Conservation (phyloP, 176 grass and related monocot genomes). For the Microstegium vimineum region DNA sequence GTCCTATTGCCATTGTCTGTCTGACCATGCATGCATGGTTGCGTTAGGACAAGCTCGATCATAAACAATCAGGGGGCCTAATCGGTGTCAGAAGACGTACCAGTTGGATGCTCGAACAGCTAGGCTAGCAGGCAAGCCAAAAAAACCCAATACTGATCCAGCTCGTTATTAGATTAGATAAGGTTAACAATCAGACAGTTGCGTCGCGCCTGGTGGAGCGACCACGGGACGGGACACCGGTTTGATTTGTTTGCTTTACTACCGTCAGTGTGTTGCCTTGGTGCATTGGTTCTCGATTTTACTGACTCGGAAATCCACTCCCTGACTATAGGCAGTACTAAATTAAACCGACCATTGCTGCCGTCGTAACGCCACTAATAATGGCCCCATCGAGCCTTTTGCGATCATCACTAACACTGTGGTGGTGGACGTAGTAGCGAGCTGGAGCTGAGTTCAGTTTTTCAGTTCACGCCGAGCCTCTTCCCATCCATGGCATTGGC, state of each 20-base stretch:
- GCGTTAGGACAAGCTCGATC: not conserved
- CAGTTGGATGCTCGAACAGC: not conserved
- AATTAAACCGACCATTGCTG: conserved; percentile 6
- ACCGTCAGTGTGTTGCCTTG: not conserved
- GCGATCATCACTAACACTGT: no score
- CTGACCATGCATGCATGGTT: not conserved
- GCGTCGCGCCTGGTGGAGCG: not conserved
- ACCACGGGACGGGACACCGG: not conserved
- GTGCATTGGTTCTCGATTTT: not conserved
- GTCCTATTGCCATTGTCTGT: not conserved
- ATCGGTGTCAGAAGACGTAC: conserved; percentile 2
- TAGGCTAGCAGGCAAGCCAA: not conserved
- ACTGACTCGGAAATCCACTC: conserved; percentile 12
- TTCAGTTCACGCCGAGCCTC: not conserved
- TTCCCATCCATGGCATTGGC: no score
- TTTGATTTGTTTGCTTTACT: not conserved
- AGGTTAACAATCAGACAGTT: conserved; percentile 1
- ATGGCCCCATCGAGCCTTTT: not conserved
- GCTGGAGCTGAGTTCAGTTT: not conserved
- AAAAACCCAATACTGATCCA: not conserved
- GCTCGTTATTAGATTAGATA: conserved; percentile 24
- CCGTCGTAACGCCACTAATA: conserved; percentile 9
- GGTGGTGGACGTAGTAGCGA: no score
- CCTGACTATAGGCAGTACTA: not conserved
- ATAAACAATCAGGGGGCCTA: not conserved